These are phyloP conservation scores for Globisporangium spiculum DNA, from an alignment of 352 stramenopile genomes.

Conservation along the genomic window DNA sequence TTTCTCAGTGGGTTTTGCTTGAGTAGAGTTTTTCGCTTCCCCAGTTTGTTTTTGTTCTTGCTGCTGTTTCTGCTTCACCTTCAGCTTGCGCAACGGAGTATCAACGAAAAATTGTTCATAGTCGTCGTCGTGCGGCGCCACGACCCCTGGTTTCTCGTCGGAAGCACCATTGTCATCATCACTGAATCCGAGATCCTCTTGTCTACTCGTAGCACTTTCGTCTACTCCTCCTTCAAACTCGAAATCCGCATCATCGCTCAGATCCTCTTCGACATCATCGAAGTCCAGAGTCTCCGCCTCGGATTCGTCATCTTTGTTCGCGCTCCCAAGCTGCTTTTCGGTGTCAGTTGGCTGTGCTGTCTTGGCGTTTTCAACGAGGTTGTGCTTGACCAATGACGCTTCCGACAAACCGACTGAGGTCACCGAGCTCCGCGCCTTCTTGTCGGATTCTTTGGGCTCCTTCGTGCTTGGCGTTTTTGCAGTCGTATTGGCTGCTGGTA, in stretches of 20 bases:
- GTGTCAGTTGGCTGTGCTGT: neutral
- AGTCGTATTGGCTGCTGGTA: neutral
- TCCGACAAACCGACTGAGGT: conserved; percentile 3
- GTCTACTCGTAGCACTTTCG: neutral
- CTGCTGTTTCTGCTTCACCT: conserved; percentile 16
- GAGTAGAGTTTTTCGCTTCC: neutral
- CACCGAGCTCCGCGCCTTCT: neutral
- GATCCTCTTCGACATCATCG: conserved; percentile 11
- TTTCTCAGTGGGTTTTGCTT: neutral
- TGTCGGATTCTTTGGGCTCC: neutral
- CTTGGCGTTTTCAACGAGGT: neutral
- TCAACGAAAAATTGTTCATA: conserved; percentile 20
- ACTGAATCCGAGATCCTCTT: conserved; percentile 18
- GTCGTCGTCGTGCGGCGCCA: conserved; percentile 13
- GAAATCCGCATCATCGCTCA: conserved; percentile 9
- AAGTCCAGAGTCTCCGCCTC: conserved; percentile 17
- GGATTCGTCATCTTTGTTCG: conserved; percentile 7
- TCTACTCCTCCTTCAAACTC: neutral
- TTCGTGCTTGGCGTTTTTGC: neutral
- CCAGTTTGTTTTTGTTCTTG: neutral
- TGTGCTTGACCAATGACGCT: conserved; percentile 5
- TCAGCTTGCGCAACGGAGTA: conserved; percentile 14
- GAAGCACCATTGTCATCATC: conserved; percentile 41
- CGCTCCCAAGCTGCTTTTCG: neutral
- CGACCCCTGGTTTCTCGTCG: neutral